These are phyloP conservation scores for Plasmodium yoelii DNA, from an alignment of 169 alveolate genomes.

Conservation along the genomic window DNA sequence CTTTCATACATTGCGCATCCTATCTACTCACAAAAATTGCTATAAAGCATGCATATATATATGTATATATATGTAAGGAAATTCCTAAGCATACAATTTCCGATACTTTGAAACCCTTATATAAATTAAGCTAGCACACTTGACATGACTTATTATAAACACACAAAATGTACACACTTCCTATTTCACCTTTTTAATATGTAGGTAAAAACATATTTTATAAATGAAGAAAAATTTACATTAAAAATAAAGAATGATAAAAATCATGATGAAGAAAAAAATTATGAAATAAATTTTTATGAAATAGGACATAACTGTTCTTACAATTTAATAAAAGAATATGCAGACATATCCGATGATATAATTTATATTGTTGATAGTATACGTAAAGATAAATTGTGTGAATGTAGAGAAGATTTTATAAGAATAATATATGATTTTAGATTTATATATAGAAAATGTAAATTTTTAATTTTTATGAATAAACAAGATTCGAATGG, in stretches of 20 bases:
- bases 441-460: conserved; percentile 73
- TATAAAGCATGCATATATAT: too few relatives aligned
- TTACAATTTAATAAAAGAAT: conserved; percentile 58
- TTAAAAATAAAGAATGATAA: conserved; percentile 29
- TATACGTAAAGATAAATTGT: conserved; percentile 28
- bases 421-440: conserved; percentile 68
- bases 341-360: conserved; percentile 62
- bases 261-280: conserved; percentile 22
- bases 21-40: too few relatives aligned
- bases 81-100: too few relatives aligned
- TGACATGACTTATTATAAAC: too few relatives aligned
- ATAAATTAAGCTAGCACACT: too few relatives aligned
- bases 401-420: conserved; percentile 76
- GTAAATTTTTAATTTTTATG: conserved; percentile 74
- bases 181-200: background rate
- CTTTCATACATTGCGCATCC: too few relatives aligned
- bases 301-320: conserved; percentile 70
- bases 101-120: too few relatives aligned
- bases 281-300: conserved; percentile 54
- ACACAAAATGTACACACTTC: background rate
- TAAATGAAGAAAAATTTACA: conserved; percentile 68
- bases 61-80: too few relatives aligned
- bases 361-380: conserved; percentile 68
- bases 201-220: conserved; percentile 63
- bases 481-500: conserved; percentile 76